Base-by-base conservation (phyloP, 306 rosid species). In the Dalbergia oliveri region DNA sequence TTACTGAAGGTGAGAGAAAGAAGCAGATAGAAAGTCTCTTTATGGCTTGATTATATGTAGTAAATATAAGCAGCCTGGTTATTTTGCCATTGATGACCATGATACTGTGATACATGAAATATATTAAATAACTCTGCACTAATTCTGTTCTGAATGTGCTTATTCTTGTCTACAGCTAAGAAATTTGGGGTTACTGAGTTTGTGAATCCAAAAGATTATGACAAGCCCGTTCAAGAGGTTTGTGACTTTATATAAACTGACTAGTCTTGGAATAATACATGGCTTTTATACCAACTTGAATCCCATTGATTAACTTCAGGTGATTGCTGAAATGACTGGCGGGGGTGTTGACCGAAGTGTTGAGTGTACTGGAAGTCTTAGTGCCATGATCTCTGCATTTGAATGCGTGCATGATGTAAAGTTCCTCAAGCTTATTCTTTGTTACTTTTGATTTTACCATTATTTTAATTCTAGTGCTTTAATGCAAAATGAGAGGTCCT, bases 311-410 rank as follows among this genome's bases (percentile, higher is more conserved):
- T 51, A 39, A 35, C 50, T 64, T 7, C 53, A 76, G 73, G 72
- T 65, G 26, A 35, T 65, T 64, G 65, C 16, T 76, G 73, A 43
- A 51, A 16, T 65, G 65, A 76, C 81, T 50, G 54, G 26, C 9
- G 81, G 81, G 53, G 81, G 73, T 51, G 81, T 76, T 37, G 73
- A 76, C 70, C 73, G 81, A n/a, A 76, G 81, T 51, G 73, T 64
- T 76, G 73, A 76, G 31, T 76, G 81, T 65, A 76, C 73, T 5
- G 73, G 81, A 65, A 76, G 65, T 51, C 9, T 76, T n/a, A 50
- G 10, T 65, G 81, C 81, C 14, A 76, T 76, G 81, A 76, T 76
- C 66, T 76, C 81, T 35, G 81, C 81, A 50, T 76, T 76, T 5
- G 73, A 76, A 65, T 76, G 81, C 7, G 81, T 76, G 41, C 73